Evolutionary conservation across 108 stramenopile genomes (phyloP).

Genomic region (Fistulifera pelliculosa): DNA sequence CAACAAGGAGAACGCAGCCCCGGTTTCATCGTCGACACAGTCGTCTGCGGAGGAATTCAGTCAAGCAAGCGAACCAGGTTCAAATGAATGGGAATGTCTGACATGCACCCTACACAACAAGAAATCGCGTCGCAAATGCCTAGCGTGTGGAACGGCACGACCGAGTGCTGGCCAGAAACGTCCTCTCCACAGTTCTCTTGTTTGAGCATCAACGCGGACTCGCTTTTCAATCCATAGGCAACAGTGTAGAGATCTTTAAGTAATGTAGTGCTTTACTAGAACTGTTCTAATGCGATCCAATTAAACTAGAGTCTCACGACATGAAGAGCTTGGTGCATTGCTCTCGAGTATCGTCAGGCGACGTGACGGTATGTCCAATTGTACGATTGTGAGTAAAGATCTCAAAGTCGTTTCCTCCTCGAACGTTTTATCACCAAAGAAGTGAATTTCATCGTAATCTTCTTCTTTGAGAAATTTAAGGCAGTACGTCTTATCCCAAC

Average conservation of each 20-base stretch:
- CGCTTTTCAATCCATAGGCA: too few relatives aligned
- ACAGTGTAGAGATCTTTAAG: too few relatives aligned
- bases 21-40: neutral
- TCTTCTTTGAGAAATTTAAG: slow-evolving; percentile 62
- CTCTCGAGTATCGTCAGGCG: slow-evolving; percentile 91
- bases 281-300: too few relatives aligned
- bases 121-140: slow-evolving; percentile 32
- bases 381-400: slow-evolving; percentile 90
- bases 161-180: neutral
- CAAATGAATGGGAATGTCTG: slow-evolving; percentile 35
- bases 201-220: too few relatives aligned
- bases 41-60: slow-evolving; percentile 6
- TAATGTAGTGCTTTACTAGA: too few relatives aligned
- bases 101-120: slow-evolving; percentile 46
- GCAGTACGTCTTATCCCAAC: slow-evolving; percentile 99
- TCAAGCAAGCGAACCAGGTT: neutral
- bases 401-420: slow-evolving; percentile 98
- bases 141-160: slow-evolving; percentile 17
- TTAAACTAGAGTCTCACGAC: too few relatives aligned
- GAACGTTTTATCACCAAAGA: slow-evolving; percentile 99
- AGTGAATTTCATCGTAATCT: slow-evolving; percentile 98
- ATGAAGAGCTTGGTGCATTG: slow-evolving; percentile 86
- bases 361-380: slow-evolving; percentile 94
- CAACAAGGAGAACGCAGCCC: slow-evolving; percentile 1
- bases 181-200: neutral